Base-by-base conservation (phyloP, 352 stramenopile species). In the Phytopythium aichiense region DNA sequence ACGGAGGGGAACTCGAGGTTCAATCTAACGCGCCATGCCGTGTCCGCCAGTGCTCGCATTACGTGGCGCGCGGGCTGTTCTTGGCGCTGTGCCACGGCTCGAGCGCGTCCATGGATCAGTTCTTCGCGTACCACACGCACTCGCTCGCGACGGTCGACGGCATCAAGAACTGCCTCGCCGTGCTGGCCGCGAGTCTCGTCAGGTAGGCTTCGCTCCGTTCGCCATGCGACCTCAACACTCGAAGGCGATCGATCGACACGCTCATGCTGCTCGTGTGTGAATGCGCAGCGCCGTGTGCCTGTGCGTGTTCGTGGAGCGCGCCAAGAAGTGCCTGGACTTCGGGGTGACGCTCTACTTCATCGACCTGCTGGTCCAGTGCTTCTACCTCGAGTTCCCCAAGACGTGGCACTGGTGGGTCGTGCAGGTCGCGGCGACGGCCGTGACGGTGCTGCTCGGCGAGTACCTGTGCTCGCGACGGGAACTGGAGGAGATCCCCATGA, bases 281-380 rank as follows among this genome's bases (percentile, higher is more conserved):
- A 16, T 23, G 20, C 65, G 42, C 53, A 87, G 85, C 63, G 85
- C 88, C 18, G 74, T 92, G 18, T 86, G 74, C 30, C 76, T 96
- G 43, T 79, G 72, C 42, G 40, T 94, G 23, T 92, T 96, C 49
- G 85, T 96, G 33, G 88, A 96, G 69, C 82, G 88, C 25, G 85
- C 88, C 43, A 96, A 96, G 56, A 96, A 96, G 65, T 96, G 88
- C 54, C 76, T 96, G 57, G 88, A 96, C 71, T 96, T 96, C 81
- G 88, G 87, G 53, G 79, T 95, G 40, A 95, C 88, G 58, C 83
- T 93, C 45, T 94, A 94, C 70, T 91, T 95, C 61, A 74, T 96
- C 38, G 86, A 96, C 62, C 74, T 96, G 38, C 61, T 95, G 25
- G 64, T 77, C 18, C 85, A 91, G 62, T 84, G 76, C 53, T 88